These are phyloP conservation scores for Mortierella sp. DNA, from an alignment of 371 early-diverging fungal genomes.

Conservation along the genomic window DNA sequence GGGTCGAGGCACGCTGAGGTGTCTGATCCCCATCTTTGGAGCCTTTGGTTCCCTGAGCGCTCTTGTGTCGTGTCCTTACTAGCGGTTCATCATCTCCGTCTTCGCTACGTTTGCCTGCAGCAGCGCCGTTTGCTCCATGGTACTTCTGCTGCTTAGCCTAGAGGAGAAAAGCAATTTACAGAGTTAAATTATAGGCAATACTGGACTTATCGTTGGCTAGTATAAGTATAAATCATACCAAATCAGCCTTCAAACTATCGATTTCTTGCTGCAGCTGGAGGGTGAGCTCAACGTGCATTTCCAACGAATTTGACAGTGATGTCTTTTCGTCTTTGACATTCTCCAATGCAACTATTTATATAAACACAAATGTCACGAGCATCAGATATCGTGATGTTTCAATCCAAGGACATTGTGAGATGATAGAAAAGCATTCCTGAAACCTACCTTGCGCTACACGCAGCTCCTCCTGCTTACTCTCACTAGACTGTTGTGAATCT, in stretches of 20 bases:
- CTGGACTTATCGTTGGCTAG: too few relatives aligned
- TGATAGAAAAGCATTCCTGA: not conserved
- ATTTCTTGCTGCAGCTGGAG: slow-evolving; percentile 50
- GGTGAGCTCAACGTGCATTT: slow-evolving; percentile 46
- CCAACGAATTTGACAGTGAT: slow-evolving; percentile 36
- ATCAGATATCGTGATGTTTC: not conserved
- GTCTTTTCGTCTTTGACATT: slow-evolving; percentile 33
- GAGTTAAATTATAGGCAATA: too few relatives aligned
- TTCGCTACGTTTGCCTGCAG: not conserved
- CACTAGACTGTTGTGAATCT: slow-evolving; percentile 11
- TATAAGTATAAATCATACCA: slow-evolving; percentile 23
- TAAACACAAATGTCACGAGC: not conserved
- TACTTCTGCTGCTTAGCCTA: slow-evolving; percentile 26
- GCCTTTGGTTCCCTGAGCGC: not conserved
- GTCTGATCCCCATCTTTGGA: slow-evolving; percentile 16
- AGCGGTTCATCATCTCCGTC: slow-evolving; percentile 24
- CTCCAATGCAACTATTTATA: slow-evolving; percentile 33
- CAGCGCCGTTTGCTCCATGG: slow-evolving; percentile 8
- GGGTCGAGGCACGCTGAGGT: slow-evolving; percentile 27
- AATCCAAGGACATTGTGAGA: not conserved
- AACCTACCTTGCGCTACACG: slow-evolving; percentile 27
- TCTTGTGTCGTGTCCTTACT: slow-evolving; percentile 13
- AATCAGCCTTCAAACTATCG: slow-evolving; percentile 19
- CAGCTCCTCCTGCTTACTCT: slow-evolving; percentile 18
- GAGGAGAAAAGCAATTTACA: not conserved